Evolutionary conservation across 169 alveolate genomes (phyloP), one percentile per base, ranked within the genome.

Genomic region (Eimeria tenella): DNA sequence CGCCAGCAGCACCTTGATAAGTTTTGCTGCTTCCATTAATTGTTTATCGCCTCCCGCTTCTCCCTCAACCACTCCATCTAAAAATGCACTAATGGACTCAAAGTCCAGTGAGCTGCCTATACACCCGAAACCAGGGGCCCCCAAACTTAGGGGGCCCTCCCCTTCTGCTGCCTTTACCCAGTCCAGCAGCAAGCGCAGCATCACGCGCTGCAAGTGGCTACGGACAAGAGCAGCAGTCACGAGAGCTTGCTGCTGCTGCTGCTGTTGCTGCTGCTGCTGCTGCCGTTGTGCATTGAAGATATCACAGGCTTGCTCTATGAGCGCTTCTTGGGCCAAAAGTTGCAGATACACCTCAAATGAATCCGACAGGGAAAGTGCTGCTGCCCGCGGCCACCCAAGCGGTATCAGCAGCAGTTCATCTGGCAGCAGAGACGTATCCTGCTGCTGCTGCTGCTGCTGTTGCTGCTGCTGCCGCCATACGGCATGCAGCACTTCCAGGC

Each of bases 401-500:
- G 90, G 74, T 9, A 81, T 23, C 25, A 81, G 31, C 74, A 81
- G 31, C 4, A 81, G 90, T 0, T 56, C 75, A 9, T 31, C 58
- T 17, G 73, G 90, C 70, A 56, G 74, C 17, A 8, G 25, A 9
- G 21, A 58, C 19, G 62, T 10, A 25, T 23, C 42, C 56, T 81
- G 73, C 74, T 81, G 89, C 89, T 81, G 90, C 90, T 56, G 75
- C 4, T 81, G 75, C 74, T 81, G 90, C 90, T 81, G 60, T 11
- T 81, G 53, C 58, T 56, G 74, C 90, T 81, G 70, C 90, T 56
- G 75, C 73, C 11, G 73, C 74, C 90, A 53, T 1, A 25, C 74
- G 70, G 90, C 90, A 81, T 81, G 90, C 74, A 81, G 90, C 90
- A 81, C 90, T 58, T 81, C 90, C 53, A 81, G 56, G 55, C 90